Percentiles rank a stretch among this genome's conserved stretches.
Evolutionary conservation across 2,329 filamentous ascomycete species (phyloP).

Genomic region (Coniochaeta sp.): DNA sequence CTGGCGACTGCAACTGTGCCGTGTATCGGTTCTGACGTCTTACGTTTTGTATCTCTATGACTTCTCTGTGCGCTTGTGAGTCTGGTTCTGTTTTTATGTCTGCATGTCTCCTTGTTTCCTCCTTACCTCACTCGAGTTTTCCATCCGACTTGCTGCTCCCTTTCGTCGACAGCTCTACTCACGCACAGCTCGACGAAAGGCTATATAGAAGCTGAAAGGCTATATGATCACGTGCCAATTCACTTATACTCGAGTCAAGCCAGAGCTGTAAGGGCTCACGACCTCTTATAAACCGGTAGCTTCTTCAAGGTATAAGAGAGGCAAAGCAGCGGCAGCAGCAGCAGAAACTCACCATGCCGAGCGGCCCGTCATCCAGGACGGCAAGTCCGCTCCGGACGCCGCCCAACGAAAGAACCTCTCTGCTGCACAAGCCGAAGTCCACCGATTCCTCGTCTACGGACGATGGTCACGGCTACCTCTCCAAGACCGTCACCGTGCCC

Average conservation of each 20-base stretch:
- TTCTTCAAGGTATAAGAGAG: not conserved
- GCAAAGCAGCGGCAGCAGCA: not conserved
- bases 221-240: not conserved
- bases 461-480: not conserved
- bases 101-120: not conserved
- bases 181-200: not conserved
- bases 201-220: not conserved
- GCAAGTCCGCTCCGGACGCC: constrained; percentile 2
- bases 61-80: not conserved
- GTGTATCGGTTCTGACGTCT: not conserved
- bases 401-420: constrained; percentile 9
- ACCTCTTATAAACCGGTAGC: not conserved
- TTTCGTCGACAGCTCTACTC: not conserved
- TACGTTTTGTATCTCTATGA: not conserved
- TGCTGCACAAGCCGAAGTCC: constrained; percentile 8
- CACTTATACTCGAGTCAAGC: not conserved
- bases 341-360: constrained; percentile 4
- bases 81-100: not conserved
- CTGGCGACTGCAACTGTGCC: not conserved
- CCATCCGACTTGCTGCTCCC: not conserved
- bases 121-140: not conserved
- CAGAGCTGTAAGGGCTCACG: not conserved
- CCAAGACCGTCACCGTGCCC: not conserved
- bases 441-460: not conserved
- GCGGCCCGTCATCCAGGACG: constrained; percentile 6